phyloP scores from a whole-genome alignment of 139 green algal genomes.

The Limnomonas spitsbergensis region DNA sequence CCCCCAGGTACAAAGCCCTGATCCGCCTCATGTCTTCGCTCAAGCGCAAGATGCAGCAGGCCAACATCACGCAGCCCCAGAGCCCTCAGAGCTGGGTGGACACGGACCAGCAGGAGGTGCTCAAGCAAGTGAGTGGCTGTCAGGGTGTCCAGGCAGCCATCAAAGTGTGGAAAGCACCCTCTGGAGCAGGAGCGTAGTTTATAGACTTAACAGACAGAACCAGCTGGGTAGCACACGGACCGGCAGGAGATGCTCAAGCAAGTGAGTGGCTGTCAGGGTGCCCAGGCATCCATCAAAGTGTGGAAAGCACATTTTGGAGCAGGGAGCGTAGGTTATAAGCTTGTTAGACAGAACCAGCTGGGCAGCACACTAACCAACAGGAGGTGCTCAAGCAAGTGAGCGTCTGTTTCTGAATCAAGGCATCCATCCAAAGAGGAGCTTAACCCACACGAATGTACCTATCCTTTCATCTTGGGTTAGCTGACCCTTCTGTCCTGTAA shows the following conservation, averaged over 20 bases:
- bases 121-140: constrained; percentile 19
- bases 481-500: no score
- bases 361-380: neutral
- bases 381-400: constrained; percentile 17
- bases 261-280: no score
- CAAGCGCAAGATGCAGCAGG: neutral
- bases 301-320: no score
- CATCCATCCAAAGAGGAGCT: no score
- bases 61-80: neutral
- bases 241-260: constrained; percentile 17
- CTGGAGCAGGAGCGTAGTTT: no score
- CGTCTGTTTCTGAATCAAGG: no score
- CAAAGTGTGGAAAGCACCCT: no score
- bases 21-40: constrained; percentile 17
- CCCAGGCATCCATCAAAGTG: no score
- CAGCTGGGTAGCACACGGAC: neutral
- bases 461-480: neutral
- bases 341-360: neutral
- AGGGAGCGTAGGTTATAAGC: neutral
- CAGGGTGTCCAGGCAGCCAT: no score
- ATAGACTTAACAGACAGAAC: neutral
- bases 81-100: neutral
- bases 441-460: neutral
- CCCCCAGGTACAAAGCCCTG: constrained; percentile 21
- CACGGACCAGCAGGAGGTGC: constrained; percentile 10